phyloP scores from a whole-genome alignment of 2,329 filamentous ascomycete species.

The Diaporthe sp. region DNA sequence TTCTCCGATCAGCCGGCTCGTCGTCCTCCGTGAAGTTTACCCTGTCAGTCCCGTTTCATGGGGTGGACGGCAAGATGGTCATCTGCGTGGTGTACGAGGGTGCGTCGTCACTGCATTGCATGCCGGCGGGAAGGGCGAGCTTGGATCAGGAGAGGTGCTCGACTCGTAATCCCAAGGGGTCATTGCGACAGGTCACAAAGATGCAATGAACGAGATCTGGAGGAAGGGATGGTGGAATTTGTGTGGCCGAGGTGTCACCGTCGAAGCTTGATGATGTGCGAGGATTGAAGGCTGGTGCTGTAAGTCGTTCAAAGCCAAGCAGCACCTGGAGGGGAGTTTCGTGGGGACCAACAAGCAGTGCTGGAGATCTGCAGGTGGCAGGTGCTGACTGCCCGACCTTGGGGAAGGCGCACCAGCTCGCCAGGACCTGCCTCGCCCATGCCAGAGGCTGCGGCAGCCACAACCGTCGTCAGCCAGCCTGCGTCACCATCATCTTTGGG shows the following conservation, averaged over 20 bases:
- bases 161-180: background rate
- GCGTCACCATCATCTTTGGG: background rate
- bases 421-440: background rate
- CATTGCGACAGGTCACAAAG: background rate
- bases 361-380: background rate
- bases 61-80: background rate
- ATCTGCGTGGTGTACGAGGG: background rate
- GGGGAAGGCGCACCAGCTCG: background rate
- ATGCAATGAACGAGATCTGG: background rate
- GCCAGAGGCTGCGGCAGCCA: background rate
- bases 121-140: background rate
- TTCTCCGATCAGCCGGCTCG: conserved; percentile 15
- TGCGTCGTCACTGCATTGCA: background rate
- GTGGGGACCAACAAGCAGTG: background rate
- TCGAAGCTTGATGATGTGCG: background rate
- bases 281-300: background rate
- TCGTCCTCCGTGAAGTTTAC: conserved; percentile 12
- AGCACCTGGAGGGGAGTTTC: background rate
- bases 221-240: background rate
- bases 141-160: background rate
- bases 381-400: background rate
- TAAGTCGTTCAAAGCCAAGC: background rate
- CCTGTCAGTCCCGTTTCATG: conserved; percentile 7
- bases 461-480: background rate
- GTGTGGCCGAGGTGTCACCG: background rate